Conservation (phyloP, 345 rosid species). For the Heritiera littoralis region DNA sequence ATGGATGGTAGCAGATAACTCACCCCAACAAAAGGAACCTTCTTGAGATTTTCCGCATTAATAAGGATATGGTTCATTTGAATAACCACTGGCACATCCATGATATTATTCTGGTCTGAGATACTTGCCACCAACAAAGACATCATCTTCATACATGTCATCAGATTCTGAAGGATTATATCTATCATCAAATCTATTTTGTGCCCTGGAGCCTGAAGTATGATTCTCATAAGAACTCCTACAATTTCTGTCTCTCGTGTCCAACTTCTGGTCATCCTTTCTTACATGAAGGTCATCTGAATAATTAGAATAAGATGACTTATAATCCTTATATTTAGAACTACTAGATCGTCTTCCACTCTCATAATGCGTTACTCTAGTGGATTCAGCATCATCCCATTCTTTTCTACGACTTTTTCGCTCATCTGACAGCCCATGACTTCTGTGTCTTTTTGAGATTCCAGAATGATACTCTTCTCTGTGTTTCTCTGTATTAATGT, state of each 20-base stretch:
- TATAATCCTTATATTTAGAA: conserved; percentile 28
- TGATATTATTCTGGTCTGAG: conserved; percentile 21
- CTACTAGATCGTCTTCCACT: conserved; percentile 36
- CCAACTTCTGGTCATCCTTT: conserved; percentile 25
- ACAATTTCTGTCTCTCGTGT: conserved; percentile 28
- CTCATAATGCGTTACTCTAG: conserved; percentile 34
- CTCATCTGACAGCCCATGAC: conserved; percentile 38
- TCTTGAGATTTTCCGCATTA: conserved; percentile 8
- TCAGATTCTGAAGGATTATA: conserved; percentile 65
- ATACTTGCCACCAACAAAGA: conserved; percentile 4
- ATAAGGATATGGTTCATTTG: conserved; percentile 9
- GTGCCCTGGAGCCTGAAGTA: conserved; percentile 26
- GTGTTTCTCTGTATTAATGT: conserved; percentile 28
- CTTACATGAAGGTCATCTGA: conserved; percentile 21
- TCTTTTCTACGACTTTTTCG: conserved; percentile 32
- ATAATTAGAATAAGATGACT: conserved; percentile 35
- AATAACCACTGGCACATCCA: conserved; percentile 23
- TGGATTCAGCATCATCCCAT: conserved; percentile 39
- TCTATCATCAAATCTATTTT: conserved; percentile 68
- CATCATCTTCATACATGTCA: conserved; percentile 36
- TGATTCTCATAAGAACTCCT: conserved; percentile 29
- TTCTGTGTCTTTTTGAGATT: conserved; percentile 35
- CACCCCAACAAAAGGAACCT: conserved; percentile 30
- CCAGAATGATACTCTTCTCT: conserved; percentile 37
- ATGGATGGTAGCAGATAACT: conserved; percentile 15